Conservation (phyloP, 352 stramenopile species). For the Globisporangium alternatum region DNA sequence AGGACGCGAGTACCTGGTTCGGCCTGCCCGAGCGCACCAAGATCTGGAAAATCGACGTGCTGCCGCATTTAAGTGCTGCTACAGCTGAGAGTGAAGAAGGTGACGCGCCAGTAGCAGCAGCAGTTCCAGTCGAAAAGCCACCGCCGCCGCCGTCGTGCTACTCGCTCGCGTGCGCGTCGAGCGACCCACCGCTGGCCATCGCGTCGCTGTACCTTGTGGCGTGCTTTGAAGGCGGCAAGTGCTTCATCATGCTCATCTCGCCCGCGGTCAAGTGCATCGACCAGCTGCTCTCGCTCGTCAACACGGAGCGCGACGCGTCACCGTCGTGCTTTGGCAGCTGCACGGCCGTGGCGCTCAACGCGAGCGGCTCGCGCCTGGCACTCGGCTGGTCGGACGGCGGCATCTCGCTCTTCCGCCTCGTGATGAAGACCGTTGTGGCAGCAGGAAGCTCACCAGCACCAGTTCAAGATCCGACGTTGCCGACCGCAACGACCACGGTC, state of each 20-base stretch:
- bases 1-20: slow-evolving; percentile 32
- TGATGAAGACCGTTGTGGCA: slow-evolving; percentile 19
- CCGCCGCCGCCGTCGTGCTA: slow-evolving; percentile 41
- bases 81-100: not conserved
- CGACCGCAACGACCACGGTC: not conserved
- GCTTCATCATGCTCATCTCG: slow-evolving; percentile 75
- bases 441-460: not conserved
- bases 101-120: not conserved
- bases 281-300: slow-evolving; percentile 73
- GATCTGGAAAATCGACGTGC: slow-evolving; percentile 81
- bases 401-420: slow-evolving; percentile 61
- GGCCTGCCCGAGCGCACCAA: slow-evolving; percentile 26
- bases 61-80: slow-evolving; percentile 37
- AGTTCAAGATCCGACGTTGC: not conserved
- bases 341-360: slow-evolving; percentile 44
- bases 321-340: slow-evolving; percentile 38
- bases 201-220: slow-evolving; percentile 54
- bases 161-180: slow-evolving; percentile 44
- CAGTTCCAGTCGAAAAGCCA: slow-evolving; percentile 10
- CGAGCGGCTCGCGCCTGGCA: slow-evolving; percentile 44
- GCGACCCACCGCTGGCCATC: slow-evolving; percentile 25
- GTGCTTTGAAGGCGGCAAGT: slow-evolving; percentile 75
- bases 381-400: slow-evolving; percentile 75
- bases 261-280: slow-evolving; percentile 58
- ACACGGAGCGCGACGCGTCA: slow-evolving; percentile 41